These are phyloP conservation scores for Podospora appendiculata DNA, from an alignment of 495 filamentous ascomycete genomes.

Conservation along the genomic window DNA sequence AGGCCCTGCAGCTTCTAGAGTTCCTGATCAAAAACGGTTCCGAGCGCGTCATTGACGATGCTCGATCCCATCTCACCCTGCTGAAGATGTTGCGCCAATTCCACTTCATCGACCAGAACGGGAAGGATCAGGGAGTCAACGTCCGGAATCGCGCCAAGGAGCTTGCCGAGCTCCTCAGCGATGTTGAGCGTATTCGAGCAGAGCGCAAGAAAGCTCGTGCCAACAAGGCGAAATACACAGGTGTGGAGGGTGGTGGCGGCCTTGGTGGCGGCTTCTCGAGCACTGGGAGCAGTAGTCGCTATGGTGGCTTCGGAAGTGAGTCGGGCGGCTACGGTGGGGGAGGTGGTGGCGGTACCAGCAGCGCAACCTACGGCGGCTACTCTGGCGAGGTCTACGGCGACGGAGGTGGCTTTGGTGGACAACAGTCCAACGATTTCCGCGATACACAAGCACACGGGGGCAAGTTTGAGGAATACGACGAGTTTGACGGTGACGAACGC, in stretches of 20 bases:
- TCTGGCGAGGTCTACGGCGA: constrained; percentile 89
- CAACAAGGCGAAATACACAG: constrained; percentile 89
- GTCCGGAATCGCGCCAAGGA: constrained; percentile 96
- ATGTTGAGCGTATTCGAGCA: constrained; percentile 85
- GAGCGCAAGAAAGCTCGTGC: constrained; percentile 90
- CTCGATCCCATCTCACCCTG: constrained; percentile 85
- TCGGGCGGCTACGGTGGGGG: constrained; percentile 41
- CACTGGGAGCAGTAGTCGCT: constrained; percentile 47
- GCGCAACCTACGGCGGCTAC: constrained; percentile 68
- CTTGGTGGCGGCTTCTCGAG: constrained; percentile 30
- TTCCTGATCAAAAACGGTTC: constrained; percentile 98
- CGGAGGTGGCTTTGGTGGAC: constrained; percentile 76
- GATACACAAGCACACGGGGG: constrained; percentile 52
- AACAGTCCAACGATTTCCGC: constrained; percentile 52
- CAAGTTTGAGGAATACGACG: constrained; percentile 94
- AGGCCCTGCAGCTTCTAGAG: constrained; percentile 91
- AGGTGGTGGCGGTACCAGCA: constrained; percentile 53
- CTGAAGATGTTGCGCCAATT: constrained; percentile 99
- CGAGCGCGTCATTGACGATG: constrained; percentile 96
- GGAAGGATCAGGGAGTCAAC: constrained; percentile 97
- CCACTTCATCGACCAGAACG: constrained; percentile 92
- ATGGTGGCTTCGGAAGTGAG: constrained; percentile 85
- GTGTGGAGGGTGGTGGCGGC: constrained; percentile 70
- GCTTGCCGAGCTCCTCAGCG: constrained; percentile 82
- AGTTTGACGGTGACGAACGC: constrained; percentile 64